Evolutionary conservation across 169 alveolate species (phyloP).

Genomic region (Cryptosporidium meleagridis): DNA sequence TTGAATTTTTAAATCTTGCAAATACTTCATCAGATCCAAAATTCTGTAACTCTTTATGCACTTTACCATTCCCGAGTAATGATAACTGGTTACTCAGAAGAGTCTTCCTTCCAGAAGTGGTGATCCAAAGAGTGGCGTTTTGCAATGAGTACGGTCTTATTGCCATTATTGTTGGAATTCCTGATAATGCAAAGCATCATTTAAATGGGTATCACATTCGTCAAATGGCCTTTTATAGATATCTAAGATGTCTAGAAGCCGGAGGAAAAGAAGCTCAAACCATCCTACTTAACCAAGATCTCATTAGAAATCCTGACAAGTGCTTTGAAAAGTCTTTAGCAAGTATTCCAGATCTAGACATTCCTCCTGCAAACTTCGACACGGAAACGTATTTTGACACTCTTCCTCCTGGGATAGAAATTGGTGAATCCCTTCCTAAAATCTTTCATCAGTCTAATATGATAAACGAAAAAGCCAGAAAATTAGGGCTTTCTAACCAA

Average conservation of each 20-base stretch:
- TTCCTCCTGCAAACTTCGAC: slow-evolving; percentile 27
- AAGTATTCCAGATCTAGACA: slow-evolving; percentile 57
- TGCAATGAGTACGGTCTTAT: slow-evolving; percentile 24
- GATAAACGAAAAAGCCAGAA: slow-evolving; percentile 6
- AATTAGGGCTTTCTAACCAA: neutral
- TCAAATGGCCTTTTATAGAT: slow-evolving; percentile 71
- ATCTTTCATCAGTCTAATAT: slow-evolving; percentile 18
- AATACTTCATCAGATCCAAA: neutral
- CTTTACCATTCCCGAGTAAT: slow-evolving; percentile 11
- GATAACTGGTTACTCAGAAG: slow-evolving; percentile 53
- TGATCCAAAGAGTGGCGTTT: slow-evolving; percentile 52
- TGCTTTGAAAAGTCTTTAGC: slow-evolving; percentile 69
- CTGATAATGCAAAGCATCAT: slow-evolving; percentile 69
- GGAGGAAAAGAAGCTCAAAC: slow-evolving; percentile 73
- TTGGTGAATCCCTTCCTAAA: slow-evolving; percentile 60
- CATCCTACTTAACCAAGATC: slow-evolving; percentile 52
- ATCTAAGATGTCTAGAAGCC: slow-evolving; percentile 64
- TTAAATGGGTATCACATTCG: slow-evolving; percentile 65
- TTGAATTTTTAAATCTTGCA: slow-evolving; percentile 28
- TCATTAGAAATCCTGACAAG: slow-evolving; percentile 60
- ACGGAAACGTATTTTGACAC: slow-evolving; percentile 47
- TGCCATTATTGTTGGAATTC: slow-evolving; percentile 66
- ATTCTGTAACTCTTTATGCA: neutral
- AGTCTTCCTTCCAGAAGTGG: slow-evolving; percentile 41
- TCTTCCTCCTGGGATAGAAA: slow-evolving; percentile 71